Evolutionary conservation across 164 flowering plant genomes (phyloP).

Genomic region (Annona cherimola): DNA sequence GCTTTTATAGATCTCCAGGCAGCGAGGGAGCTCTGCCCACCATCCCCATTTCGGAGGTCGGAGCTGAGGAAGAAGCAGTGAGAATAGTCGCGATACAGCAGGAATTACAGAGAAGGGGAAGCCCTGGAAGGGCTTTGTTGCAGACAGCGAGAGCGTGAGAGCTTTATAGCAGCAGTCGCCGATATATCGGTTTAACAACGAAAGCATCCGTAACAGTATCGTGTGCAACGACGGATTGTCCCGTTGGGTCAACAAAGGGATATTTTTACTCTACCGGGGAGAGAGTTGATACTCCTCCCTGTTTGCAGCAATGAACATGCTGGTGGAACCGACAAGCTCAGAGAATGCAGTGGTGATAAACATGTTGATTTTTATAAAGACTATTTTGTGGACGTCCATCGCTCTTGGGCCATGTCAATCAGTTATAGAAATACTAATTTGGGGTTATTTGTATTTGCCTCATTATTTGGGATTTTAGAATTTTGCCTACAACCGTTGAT

Average conservation of each 20-base stretch:
- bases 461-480: no score
- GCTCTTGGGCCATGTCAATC: no score
- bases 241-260: neutral
- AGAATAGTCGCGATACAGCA: conserved; percentile 19
- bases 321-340: no score
- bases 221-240: neutral
- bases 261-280: no score
- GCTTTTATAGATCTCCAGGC: conserved; percentile 13
- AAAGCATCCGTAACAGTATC: neutral
- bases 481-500: no score
- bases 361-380: no score
- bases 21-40: conserved; percentile 4
- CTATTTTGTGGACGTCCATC: no score
- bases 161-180: neutral
- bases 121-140: neutral
- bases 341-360: no score
- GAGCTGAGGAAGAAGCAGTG: conserved; percentile 15
- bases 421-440: no score
- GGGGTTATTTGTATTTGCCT: no score
- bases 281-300: no score
- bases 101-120: conserved; percentile 13
- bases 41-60: conserved; percentile 22
- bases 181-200: neutral
- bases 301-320: no score
- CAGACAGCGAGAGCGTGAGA: neutral